Evolutionary conservation across 2,329 filamentous ascomycete genomes (phyloP), one percentile per base, ranked within the genome.

Genomic region (Alternaria sp.): DNA sequence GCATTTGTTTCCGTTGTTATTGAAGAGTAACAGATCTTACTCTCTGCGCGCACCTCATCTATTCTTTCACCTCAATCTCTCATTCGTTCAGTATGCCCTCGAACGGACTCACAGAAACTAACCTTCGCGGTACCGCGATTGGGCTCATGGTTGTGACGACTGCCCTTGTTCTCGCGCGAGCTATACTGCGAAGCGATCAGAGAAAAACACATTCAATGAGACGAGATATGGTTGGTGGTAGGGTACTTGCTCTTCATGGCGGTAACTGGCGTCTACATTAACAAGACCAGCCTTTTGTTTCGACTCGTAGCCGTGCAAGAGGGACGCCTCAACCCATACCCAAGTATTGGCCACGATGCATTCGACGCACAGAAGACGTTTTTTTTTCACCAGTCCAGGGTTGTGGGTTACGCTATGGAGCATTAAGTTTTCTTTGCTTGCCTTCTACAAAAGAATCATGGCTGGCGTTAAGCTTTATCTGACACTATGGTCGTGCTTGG

Each of bases 401-500:
- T 69, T 79, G 48, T 79, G 77, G 76, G 53, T 72, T 10, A 71
- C 71, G 5, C 65, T 80, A 9, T 80, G 76, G 76, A 66, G 73
- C 40, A 72, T 79, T 44, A 80, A 80, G 51, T 69, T 77, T 21
- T 74, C 72, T 6, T 65, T 80, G 29, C 64, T 80, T 46, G 65
- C 73, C n/a, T 69, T 79, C 46, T 79, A 79, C 59, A 73, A 74
- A 34, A 69, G 71, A 10, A 61, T 80, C n/a, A 65, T 78, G 56
- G 58, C 56, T 6, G 73, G 76, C 0, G 59, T 77, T 9, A 46
- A 41, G 5, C 33, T 61, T 0, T 74, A 78, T 34, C 67, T 70
- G 48, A 70, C 63, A n/a, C 66, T 78, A 51, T 80, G 77, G 78
- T 76, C 5, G 69, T 79, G 4, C 24, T 75, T 21, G 59, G 63